phyloP scores from a whole-genome alignment of 306 rosid genomes.

The Cucurbita moschata region DNA sequence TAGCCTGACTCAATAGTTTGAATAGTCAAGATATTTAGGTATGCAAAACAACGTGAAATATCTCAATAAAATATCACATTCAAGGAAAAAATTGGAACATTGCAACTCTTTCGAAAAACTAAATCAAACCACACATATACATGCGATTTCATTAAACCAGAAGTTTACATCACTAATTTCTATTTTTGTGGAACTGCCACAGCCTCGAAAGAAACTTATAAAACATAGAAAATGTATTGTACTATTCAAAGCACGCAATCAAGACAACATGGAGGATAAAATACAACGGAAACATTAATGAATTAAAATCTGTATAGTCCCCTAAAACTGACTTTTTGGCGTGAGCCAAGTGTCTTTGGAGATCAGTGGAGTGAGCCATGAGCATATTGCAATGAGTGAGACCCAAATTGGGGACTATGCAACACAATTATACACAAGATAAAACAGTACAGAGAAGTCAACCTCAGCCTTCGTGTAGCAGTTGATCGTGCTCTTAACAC shows the following conservation, averaged over 20 bases:
- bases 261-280: background rate
- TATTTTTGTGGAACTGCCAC: background rate
- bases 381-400: background rate
- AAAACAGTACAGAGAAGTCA: background rate
- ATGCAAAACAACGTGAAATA: background rate
- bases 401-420: background rate
- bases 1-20: background rate
- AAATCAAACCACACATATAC: background rate
- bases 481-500: background rate
- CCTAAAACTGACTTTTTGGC: background rate
- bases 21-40: background rate
- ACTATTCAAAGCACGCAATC: background rate
- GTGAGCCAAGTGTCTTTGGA: background rate
- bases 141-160: background rate
- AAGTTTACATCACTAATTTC: background rate
- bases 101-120: background rate
- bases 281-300: background rate
- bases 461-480: conserved; percentile 3
- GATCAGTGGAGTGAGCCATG: background rate
- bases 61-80: background rate
- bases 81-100: background rate
- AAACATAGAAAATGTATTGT: background rate
- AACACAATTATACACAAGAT: background rate
- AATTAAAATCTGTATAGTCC: background rate
- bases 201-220: background rate